These are phyloP conservation scores for Lindgomyces ingoldianus DNA, from an alignment of 495 filamentous ascomycete genomes.

Conservation along the genomic window DNA sequence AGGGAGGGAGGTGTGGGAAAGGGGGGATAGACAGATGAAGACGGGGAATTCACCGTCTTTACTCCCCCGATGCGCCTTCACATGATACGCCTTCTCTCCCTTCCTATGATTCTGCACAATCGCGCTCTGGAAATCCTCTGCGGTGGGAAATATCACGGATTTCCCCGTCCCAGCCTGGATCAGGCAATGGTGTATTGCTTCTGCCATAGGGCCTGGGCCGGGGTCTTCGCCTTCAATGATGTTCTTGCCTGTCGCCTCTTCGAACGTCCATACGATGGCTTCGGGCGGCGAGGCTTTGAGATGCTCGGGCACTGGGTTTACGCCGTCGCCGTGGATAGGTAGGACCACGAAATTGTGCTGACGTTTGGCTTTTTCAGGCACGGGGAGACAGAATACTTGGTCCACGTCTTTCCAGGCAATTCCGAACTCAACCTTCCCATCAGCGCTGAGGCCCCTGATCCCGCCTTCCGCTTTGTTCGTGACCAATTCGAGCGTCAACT, in stretches of 20 bases:
- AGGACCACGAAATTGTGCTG: constrained; percentile 90
- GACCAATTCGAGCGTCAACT: constrained; percentile 74
- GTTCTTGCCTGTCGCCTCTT: constrained; percentile 34
- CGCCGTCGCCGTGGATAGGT: constrained; percentile 60
- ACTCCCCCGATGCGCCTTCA: constrained; percentile 86
- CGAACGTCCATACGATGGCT: constrained; percentile 74
- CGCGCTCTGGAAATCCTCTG: constrained; percentile 74
- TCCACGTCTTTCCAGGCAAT: constrained; percentile 74
- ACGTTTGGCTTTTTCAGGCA: constrained; percentile 85
- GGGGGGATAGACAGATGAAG: too few species aligned
- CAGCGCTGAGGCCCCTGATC: constrained; percentile 67
- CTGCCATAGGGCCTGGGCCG: constrained; percentile 46
- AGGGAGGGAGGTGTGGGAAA: too few species aligned
- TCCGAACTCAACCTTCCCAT: constrained; percentile 66
- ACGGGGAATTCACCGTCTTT: constrained; percentile 96
- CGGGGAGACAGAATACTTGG: constrained; percentile 67
- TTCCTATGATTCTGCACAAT: constrained; percentile 82
- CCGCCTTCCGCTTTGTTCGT: constrained; percentile 50
- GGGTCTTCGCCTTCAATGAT: constrained; percentile 35
- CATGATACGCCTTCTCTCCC: constrained; percentile 85
- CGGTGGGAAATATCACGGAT: constrained; percentile 66
- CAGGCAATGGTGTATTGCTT: constrained; percentile 33
- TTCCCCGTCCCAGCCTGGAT: constrained; percentile 53
- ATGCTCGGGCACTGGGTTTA: constrained; percentile 49
- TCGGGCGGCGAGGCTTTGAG: constrained; percentile 50